These are phyloP conservation scores for Quercus phellos DNA, from an alignment of 331 rosid genomes.

Conservation along the genomic window DNA sequence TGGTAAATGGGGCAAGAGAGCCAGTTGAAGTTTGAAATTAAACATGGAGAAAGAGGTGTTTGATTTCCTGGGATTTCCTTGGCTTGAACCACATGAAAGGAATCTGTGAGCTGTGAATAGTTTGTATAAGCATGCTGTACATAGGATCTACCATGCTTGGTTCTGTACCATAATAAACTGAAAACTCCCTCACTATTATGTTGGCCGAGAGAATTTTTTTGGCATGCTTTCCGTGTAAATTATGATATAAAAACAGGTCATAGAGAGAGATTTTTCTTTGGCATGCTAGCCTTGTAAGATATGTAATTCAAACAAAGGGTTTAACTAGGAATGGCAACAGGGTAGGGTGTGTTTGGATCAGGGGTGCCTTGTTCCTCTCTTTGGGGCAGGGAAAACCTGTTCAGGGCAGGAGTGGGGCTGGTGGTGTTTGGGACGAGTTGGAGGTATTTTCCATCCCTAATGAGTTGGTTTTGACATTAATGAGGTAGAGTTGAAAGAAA, in stretches of 20 bases:
- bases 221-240: background rate
- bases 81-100: no score
- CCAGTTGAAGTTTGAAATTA: slow-evolving; percentile 63
- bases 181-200: background rate
- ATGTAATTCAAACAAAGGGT: background rate
- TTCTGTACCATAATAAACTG: background rate
- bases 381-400: no score
- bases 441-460: no score
- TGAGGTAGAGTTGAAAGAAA: no score
- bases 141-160: background rate
- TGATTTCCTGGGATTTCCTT: slow-evolving; percentile 40
- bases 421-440: no score
- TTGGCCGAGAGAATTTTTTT: background rate
- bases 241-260: background rate
- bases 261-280: background rate
- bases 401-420: no score
- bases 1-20: slow-evolving; percentile 69
- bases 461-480: no score
- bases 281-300: slow-evolving; percentile 1
- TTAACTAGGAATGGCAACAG: no score
- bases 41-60: slow-evolving; percentile 69
- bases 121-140: background rate
- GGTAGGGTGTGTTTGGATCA: no score
- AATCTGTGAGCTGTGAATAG: background rate
- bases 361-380: no score